Evolutionary conservation across 805 yeast genomes (phyloP).

Genomic region (Teunomyces barrocoloradensis): DNA sequence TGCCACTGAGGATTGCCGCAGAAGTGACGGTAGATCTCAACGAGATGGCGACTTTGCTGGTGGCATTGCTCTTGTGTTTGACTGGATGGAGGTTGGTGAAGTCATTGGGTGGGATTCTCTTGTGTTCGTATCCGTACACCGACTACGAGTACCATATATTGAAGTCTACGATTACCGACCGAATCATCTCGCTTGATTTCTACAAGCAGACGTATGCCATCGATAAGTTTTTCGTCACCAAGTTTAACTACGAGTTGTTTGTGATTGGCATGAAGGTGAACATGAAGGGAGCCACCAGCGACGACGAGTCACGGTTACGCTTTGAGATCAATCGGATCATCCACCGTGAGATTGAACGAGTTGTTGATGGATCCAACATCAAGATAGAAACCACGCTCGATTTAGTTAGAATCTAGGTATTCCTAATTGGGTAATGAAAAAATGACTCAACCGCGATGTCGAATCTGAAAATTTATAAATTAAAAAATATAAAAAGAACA

Average conservation of each 20-base stretch:
- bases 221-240: constrained; percentile 51
- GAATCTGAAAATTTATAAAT: constrained; percentile 14
- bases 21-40: constrained; percentile 36
- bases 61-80: constrained; percentile 44
- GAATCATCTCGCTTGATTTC: constrained; percentile 46
- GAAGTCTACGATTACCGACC: constrained; percentile 40
- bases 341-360: constrained; percentile 27
- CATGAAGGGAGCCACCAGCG: constrained; percentile 70
- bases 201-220: constrained; percentile 52
- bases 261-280: constrained; percentile 53
- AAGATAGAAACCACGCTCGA: constrained; percentile 42
- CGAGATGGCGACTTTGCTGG: constrained; percentile 45
- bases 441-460: constrained; percentile 36
- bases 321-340: constrained; percentile 48
- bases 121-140: constrained; percentile 52
- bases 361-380: constrained; percentile 16
- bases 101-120: constrained; percentile 49
- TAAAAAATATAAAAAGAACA: neutral
- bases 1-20: constrained; percentile 29
- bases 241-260: constrained; percentile 60
- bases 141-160: constrained; percentile 36
- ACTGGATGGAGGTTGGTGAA: constrained; percentile 54
- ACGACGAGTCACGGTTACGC: constrained; percentile 60
- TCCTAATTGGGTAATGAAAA: constrained; percentile 17
- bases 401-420: constrained; percentile 28